Base-by-base conservation (phyloP, 1,139 yeast genomes). In the Blastobotrys ciferrii region DNA sequence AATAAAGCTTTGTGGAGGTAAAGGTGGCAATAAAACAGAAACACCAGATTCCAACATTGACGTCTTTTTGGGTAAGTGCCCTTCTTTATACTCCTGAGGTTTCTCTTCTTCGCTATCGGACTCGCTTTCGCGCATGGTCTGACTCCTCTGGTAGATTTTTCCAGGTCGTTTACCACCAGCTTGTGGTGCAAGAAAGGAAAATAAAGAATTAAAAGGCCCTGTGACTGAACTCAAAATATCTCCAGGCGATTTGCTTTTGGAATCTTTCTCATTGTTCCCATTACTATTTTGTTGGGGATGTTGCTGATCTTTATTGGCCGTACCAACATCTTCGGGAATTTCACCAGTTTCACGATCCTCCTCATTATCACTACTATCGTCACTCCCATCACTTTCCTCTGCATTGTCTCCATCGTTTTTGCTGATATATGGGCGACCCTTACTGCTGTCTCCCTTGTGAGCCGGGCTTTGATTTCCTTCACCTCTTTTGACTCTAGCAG, bases 21-120 rank as follows among this genome's bases (percentile, higher is more conserved):
- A 69, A 1, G 97, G 96, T 0, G 98, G 98, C n/a, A 87, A 67
- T 2, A 92, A 67, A 9, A 89, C 77, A 1, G 89, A 77, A 1
- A 88, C 78, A 0, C 95, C 95, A 1, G 95, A 82, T 55, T 86
- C 89, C n/a, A 91, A 66, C 50, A 91, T 79, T 0, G 95, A 84
- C 0, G 94, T 75, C 58, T 82, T 86, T 1, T 91, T 92, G 5
- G 81, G 80, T 2, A 77, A 49, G 5, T 33, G 40, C 7, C 28
- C 58, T 18, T 56, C 60, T 13, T 44, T 56, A 23, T 6, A 23
- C 9, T 23, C 28, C 9, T 23, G 5, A 6, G 28, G 28, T 1
- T 61, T 62, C 9, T 58, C 61, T 2, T 53, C 59, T n/a, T 47
- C 50, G 11, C 44, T 53, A 4, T 50, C 53, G 9, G 54, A 44